A percentile compares a stretch with the other conserved stretches of the same genome.
Evolutionary conservation across 2,329 filamentous ascomycete genomes (phyloP).

Genomic region (Cytospora schulzeri): DNA sequence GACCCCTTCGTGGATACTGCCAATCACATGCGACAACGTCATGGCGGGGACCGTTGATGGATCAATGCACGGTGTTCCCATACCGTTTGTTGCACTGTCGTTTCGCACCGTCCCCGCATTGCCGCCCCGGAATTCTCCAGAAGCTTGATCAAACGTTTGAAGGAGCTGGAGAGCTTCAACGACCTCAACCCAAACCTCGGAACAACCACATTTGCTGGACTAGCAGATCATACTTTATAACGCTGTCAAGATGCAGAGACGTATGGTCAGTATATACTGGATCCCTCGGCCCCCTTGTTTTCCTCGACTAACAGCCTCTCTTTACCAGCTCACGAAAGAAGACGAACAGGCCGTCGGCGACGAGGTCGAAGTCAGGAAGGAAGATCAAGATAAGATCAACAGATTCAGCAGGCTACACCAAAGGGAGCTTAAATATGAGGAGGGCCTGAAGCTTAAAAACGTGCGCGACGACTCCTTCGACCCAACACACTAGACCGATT

Average conservation of each 20-base stretch:
- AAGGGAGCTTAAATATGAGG: slow-evolving; percentile 75
- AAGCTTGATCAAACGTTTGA: slow-evolving; percentile 21
- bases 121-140: slow-evolving; percentile 1
- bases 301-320: slow-evolving; percentile 23
- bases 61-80: not conserved
- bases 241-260: slow-evolving; percentile 50
- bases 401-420: slow-evolving; percentile 93
- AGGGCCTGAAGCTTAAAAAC: slow-evolving; percentile 77
- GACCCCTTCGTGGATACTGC: not conserved
- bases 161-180: not conserved
- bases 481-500: not conserved
- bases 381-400: slow-evolving; percentile 99
- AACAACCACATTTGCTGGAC: not conserved
- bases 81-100: slow-evolving; percentile 1
- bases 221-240: not conserved
- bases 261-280: slow-evolving; percentile 53
- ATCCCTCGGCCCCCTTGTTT: fast-evolving
- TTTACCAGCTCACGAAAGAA: slow-evolving; percentile 80
- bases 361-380: slow-evolving; percentile 90
- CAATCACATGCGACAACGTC: slow-evolving; percentile 18
- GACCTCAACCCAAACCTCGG: not conserved
- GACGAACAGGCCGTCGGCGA: slow-evolving; percentile 79
- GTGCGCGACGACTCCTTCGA: slow-evolving; percentile 51
- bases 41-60: slow-evolving; percentile 1
- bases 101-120: slow-evolving; percentile 25